Conservation (phyloP, 176 grass and related monocot species). For the Neostapfia colusana region DNA sequence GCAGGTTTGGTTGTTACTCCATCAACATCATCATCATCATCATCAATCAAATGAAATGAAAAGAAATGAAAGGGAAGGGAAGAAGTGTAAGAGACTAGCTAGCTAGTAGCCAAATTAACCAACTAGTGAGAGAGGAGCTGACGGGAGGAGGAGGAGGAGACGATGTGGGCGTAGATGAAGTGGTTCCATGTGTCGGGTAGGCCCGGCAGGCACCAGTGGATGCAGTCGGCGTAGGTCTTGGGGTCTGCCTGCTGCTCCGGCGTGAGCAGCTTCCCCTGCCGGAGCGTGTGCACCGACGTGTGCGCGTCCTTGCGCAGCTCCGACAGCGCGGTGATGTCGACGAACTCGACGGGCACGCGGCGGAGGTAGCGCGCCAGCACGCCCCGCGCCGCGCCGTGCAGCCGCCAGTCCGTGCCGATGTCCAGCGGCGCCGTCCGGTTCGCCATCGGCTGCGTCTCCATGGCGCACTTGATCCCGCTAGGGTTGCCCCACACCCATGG, state of each 20-base stretch:
- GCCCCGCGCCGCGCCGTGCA: constrained; percentile 55
- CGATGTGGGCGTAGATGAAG: constrained; percentile 67
- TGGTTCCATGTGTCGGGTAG: constrained; percentile 79
- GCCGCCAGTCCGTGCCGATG: constrained; percentile 73
- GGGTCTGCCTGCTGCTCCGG: constrained; percentile 69
- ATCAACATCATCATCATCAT: no score
- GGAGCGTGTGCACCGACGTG: constrained; percentile 86
- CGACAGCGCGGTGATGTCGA: constrained; percentile 76
- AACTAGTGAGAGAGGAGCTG: no score
- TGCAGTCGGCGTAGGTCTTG: constrained; percentile 63
- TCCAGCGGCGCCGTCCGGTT: constrained; percentile 56
- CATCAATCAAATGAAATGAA: no score
- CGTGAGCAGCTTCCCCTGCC: constrained; percentile 78
- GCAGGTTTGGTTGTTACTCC: no score
- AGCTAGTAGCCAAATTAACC: no score
- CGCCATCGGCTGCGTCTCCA: constrained; percentile 71
- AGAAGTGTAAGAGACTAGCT: no score
- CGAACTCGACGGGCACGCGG: constrained; percentile 56
- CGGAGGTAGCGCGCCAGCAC: constrained; percentile 35
- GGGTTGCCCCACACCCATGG: constrained; percentile 78
- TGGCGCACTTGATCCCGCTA: constrained; percentile 81
- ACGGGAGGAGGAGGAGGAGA: no score
- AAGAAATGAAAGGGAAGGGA: no score
- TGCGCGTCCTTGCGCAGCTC: constrained; percentile 83
- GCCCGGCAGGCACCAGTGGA: constrained; percentile 87